phyloP scores from a whole-genome alignment of 2,329 filamentous ascomycete species.

The Huntiella moniliformis region DNA sequence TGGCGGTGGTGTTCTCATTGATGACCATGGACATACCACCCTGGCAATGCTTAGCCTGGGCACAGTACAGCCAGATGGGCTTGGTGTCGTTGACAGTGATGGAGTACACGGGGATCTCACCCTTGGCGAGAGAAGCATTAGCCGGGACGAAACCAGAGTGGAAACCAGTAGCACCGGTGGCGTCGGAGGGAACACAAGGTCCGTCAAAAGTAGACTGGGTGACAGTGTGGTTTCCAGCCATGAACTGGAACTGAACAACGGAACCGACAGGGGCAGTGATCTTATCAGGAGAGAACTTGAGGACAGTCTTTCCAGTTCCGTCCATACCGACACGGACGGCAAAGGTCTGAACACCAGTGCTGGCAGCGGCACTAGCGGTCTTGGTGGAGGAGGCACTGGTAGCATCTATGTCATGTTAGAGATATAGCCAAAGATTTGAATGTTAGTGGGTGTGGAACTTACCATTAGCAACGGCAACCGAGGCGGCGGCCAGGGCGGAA shows the following conservation, averaged over 20 bases:
- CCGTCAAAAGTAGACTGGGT: constrained; percentile 57
- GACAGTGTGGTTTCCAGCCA: constrained; percentile 55
- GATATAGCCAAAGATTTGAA: background rate
- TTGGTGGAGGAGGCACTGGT: background rate
- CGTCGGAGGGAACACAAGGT: constrained; percentile 33
- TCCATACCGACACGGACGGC: constrained; percentile 40
- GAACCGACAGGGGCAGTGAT: constrained; percentile 49
- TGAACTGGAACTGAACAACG: constrained; percentile 50
- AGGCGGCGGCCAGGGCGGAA: constrained; percentile 25
- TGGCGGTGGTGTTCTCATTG: constrained; percentile 45
- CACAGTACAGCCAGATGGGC: constrained; percentile 67
- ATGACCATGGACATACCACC: constrained; percentile 58
- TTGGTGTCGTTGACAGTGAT: constrained; percentile 48
- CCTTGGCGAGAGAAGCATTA: constrained; percentile 28
- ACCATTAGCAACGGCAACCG: constrained; percentile 18
- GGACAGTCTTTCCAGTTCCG: constrained; percentile 28
- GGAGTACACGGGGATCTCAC: constrained; percentile 48
- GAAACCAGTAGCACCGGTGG: constrained; percentile 39
- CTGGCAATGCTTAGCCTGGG: constrained; percentile 56
- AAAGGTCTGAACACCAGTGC: constrained; percentile 8
- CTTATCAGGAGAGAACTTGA: constrained; percentile 48
- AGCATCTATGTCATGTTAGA: background rate
- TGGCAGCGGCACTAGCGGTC: background rate
- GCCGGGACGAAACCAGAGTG: constrained; percentile 51
- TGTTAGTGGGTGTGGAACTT: background rate